Conservation (phyloP, 2,329 filamentous ascomycete genomes). For the Venturia effusa region DNA sequence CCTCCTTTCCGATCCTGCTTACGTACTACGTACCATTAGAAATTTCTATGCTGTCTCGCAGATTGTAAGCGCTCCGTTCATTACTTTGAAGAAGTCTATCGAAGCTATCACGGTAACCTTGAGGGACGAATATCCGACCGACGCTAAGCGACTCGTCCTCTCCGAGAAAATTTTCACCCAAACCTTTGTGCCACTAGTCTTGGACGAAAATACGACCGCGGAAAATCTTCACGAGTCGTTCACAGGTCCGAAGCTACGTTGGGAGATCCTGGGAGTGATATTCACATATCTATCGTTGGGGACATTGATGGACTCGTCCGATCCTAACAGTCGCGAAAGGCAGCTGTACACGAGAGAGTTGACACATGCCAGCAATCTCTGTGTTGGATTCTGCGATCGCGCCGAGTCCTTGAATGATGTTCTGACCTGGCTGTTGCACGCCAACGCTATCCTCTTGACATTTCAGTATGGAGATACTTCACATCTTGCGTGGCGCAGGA, state of each 20-base stretch:
- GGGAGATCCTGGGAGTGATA: conserved; percentile 5
- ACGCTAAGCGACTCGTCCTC: not conserved
- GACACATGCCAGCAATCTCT: conserved; percentile 8
- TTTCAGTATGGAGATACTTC: conserved; percentile 9
- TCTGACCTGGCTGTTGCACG: conserved; percentile 5
- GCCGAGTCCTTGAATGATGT: conserved; percentile 10
- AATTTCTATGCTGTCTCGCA: not conserved
- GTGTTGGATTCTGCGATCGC: conserved; percentile 9
- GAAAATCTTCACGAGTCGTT: conserved; percentile 5
- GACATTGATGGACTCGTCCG: not conserved
- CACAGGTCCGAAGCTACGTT: conserved; percentile 8
- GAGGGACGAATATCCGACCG: not conserved
- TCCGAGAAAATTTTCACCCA: conserved; percentile 2
- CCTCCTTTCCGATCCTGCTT: not conserved
- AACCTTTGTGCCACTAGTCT: conserved; percentile 3
- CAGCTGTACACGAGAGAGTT: not conserved
- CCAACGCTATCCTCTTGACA: conserved; percentile 3
- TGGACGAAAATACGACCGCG: conserved; percentile 5
- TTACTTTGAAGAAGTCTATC: conserved; percentile 7
- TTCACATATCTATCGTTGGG: conserved; percentile 7
- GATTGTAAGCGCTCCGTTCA: conserved; percentile 5
- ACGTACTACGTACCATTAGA: conserved; percentile 1
- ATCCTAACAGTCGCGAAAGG: not conserved
- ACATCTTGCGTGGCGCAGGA: conserved; percentile 23
- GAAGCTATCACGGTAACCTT: conserved; percentile 4